These are phyloP conservation scores for Boletus reticulatus DNA, from an alignment of 768 basidiomycete genomes.

Conservation along the genomic window DNA sequence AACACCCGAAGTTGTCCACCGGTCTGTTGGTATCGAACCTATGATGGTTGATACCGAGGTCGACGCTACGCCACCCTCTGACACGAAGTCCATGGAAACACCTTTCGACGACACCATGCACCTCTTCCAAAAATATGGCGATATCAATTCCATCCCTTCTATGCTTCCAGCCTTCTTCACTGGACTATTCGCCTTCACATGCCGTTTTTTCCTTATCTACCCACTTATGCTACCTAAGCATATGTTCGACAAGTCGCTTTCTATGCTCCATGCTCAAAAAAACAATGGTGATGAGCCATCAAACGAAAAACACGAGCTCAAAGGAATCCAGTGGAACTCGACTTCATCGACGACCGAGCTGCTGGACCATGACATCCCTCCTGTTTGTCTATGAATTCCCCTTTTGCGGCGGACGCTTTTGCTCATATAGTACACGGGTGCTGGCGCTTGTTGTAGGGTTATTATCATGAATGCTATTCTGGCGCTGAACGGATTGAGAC, in stretches of 20 bases:
- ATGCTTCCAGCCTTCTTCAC: slow-evolving; percentile 27
- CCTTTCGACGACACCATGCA: slow-evolving; percentile 21
- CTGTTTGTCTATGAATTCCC: slow-evolving; percentile 52
- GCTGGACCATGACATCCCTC: slow-evolving; percentile 35
- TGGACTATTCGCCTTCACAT: slow-evolving; percentile 47
- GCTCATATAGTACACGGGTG: slow-evolving; percentile 45
- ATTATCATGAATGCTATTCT: slow-evolving; percentile 39
- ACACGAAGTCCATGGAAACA: slow-evolving; percentile 19
- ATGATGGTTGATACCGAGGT: slow-evolving; percentile 32
- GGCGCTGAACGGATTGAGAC: slow-evolving; percentile 29
- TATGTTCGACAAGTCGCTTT: slow-evolving; percentile 35
- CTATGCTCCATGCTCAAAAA: slow-evolving; percentile 33
- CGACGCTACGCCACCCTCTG: slow-evolving; percentile 29
- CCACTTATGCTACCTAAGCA: slow-evolving; percentile 50
- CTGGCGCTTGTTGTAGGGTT: slow-evolving; percentile 47
- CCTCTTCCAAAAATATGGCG: slow-evolving; percentile 22
- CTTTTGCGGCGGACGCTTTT: slow-evolving; percentile 34
- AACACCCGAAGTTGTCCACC: slow-evolving; percentile 33
- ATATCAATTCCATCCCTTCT: slow-evolving; percentile 33
- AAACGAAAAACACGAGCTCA: slow-evolving; percentile 30
- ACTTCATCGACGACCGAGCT: slow-evolving; percentile 27
- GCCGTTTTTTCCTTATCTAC: slow-evolving; percentile 45
- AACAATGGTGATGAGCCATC: slow-evolving; percentile 27
- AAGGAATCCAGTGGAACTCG: slow-evolving; percentile 23
- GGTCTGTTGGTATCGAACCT: slow-evolving; percentile 29